Percentiles rank a stretch among this genome's conserved stretches.
Evolutionary conservation across 257 asterid species (phyloP).

Genomic region (Fraxinus excelsior): DNA sequence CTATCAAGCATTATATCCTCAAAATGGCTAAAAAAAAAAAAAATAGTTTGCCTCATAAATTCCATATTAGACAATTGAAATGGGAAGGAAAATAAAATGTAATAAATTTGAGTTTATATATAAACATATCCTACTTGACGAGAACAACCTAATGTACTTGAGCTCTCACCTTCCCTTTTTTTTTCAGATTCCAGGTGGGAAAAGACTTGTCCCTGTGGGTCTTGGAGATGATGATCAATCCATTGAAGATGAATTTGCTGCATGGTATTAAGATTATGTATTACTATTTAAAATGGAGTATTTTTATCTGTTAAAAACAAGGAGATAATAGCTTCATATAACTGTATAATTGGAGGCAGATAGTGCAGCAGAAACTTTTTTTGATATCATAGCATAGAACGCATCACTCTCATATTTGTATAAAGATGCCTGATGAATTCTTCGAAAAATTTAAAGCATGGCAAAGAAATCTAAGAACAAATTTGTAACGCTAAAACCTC

Average conservation of each 20-base stretch:
- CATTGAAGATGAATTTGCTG: slow-evolving; percentile 95
- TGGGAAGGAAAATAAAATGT: too few relatives aligned
- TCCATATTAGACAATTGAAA: background rate
- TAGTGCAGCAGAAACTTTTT: too few relatives aligned
- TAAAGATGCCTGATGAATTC: too few relatives aligned
- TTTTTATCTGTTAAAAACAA: background rate
- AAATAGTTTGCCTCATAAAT: background rate
- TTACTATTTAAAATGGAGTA: background rate
- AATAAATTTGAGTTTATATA: too few relatives aligned
- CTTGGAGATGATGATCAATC: slow-evolving; percentile 99
- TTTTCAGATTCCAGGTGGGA: slow-evolving; percentile 63
- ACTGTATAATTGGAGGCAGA: too few relatives aligned
- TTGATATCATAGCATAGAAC: too few relatives aligned
- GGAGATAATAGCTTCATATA: background rate
- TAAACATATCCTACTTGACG: too few relatives aligned
- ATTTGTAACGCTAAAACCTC: too few relatives aligned
- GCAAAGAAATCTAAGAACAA: too few relatives aligned
- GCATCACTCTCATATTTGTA: too few relatives aligned
- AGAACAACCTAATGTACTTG: too few relatives aligned
- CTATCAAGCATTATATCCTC: background rate
- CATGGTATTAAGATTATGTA: slow-evolving; percentile 55
- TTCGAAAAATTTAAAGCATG: too few relatives aligned
- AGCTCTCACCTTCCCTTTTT: slow-evolving; percentile 30
- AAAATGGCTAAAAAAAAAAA: background rate
- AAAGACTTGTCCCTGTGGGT: slow-evolving; percentile 79